Conservation (phyloP, 441 rosid genomes). For the Pelargonium fulgidum region DNA sequence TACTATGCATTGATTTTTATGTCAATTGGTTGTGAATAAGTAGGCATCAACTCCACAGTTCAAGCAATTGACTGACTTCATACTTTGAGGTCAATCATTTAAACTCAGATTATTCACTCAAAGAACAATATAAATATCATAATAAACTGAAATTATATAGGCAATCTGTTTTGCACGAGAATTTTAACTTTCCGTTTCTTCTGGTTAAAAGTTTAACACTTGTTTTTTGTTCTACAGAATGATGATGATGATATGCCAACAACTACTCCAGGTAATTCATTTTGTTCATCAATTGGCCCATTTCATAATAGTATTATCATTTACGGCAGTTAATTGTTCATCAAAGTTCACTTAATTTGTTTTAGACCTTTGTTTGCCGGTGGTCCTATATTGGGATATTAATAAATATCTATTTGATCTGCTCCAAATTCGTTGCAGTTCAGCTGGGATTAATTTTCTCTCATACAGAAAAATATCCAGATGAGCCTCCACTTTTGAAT, state of each 20-base stretch:
- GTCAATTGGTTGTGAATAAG: neutral
- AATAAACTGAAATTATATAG: neutral
- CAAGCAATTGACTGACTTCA: neutral
- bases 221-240: conserved; percentile 34
- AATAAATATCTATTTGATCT: conserved; percentile 6
- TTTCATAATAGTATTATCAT: neutral
- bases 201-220: neutral
- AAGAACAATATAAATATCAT: neutral
- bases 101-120: neutral
- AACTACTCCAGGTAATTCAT: conserved; percentile 38
- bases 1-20: neutral
- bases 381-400: conserved; percentile 14
- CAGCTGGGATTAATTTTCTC: conserved; percentile 79
- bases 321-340: neutral
- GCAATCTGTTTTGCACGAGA: neutral
- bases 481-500: conserved; percentile 73
- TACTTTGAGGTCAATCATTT: neutral
- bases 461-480: conserved; percentile 85
- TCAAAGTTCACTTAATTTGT: conserved; percentile 11
- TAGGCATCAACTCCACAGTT: neutral
- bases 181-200: neutral
- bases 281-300: conserved; percentile 14
- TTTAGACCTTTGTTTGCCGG: conserved; percentile 14
- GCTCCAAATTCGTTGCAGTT: conserved; percentile 50
- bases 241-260: conserved; percentile 48